phyloP scores from a whole-genome alignment of 108 stramenopile species.

The Skeletonema marinoi region DNA sequence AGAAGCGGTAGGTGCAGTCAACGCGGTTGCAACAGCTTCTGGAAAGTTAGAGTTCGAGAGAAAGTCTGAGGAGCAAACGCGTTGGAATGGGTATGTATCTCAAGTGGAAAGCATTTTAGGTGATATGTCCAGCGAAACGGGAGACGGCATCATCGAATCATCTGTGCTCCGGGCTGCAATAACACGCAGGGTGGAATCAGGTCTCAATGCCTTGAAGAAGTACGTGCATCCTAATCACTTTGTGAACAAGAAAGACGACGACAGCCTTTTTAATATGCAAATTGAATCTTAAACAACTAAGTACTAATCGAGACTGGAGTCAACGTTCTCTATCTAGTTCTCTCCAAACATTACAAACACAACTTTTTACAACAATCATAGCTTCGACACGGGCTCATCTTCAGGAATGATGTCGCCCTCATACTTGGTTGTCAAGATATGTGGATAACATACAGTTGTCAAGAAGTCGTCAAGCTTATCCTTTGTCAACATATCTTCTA shows the following conservation, averaged over 20 bases:
- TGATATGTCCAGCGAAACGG: conserved; percentile 1
- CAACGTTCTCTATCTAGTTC: not conserved
- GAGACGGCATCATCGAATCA: conserved; percentile 16
- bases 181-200: conserved; percentile 35
- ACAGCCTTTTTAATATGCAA: not conserved
- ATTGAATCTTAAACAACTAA: not conserved
- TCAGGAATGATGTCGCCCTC: conserved; percentile 60
- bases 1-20: conserved; percentile 37
- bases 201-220: conserved; percentile 22
- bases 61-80: conserved; percentile 34
- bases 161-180: conserved; percentile 38
- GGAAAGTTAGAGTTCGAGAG: conserved; percentile 39
- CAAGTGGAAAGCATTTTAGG: conserved; percentile 32
- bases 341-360: not conserved
- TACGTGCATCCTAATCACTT: conserved; percentile 37
- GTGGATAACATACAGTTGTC: conserved; percentile 85
- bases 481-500: conserved; percentile 82
- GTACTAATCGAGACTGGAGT: not conserved
- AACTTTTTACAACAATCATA: not conserved
- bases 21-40: conserved; percentile 35
- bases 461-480: conserved; percentile 84
- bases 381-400: conserved; percentile 39
- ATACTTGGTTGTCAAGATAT: conserved; percentile 76
- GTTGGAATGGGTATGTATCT: conserved; percentile 25
- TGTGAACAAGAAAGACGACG: conserved; percentile 19